Base-by-base conservation (phyloP, 768 basidiomycete species). In the Omphalotus guepiniiformis region DNA sequence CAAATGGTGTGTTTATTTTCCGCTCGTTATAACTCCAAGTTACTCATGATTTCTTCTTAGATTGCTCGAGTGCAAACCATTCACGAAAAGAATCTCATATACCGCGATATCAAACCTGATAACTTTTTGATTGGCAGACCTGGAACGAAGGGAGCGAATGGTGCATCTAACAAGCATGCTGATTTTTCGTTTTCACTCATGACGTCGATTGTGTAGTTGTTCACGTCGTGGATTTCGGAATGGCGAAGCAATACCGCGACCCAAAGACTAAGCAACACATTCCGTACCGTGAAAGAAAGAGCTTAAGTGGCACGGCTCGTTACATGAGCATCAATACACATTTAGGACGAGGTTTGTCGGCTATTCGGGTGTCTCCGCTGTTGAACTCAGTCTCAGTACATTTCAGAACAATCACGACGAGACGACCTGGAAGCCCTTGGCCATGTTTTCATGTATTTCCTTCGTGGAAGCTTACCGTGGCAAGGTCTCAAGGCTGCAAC, bases 251-350 rank as follows among this genome's bases (percentile, higher is more conserved):
- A 67, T 99, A 97, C 62, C 87, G 96, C 45, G 96, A 99, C 66
- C 96, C 96, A 9, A 98, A 95, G 74, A 94, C 94, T 52, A 96
- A 96, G 68, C 95, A 98, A 65, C 96, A 99, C 66, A 99, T 99
- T 52, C 96, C 96, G 44, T 99, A 99, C 68, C 82, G 96, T 51
- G 96, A 99, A 72, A 80, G 95, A 58, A 99, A 99, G 77, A 93
- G 89, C 64, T 73, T 99, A 46, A 91, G 88, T 58, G 96, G 96
- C 13, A 99, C 96, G 13, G 96, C 96, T 29, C 85, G 96, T 39
- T 99, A 99, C 75, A 99, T 99, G 96, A 93, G 89, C 64, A 98
- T 99, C 67, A 99, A 99, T 67, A 99, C 96, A 43, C 96, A 99
- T 74, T 66, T 99, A 49, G 96, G 96, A 34, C 78, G 96, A 74